Evolutionary conservation across 352 stramenopile species (phyloP).

Genomic region (Blastocystis sp.): DNA sequence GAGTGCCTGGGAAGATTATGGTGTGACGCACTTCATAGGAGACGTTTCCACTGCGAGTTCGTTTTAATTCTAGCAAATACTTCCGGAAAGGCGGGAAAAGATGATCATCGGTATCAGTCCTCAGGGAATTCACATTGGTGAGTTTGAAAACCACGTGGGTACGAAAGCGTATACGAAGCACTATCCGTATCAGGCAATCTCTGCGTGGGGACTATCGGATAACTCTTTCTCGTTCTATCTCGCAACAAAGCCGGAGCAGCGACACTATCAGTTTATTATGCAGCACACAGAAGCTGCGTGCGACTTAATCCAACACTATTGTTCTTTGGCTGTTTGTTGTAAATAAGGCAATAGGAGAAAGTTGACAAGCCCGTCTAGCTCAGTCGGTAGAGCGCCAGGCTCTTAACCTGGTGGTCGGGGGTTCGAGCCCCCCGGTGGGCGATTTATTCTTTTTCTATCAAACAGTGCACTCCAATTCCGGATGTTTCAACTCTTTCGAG

Average conservation of each 20-base stretch:
- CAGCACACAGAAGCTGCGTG: background rate
- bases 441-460: background rate
- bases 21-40: slow-evolving; percentile 11
- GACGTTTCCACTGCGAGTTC: background rate
- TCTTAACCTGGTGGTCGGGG: background rate
- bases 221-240: slow-evolving; percentile 9
- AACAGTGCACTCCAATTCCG: background rate
- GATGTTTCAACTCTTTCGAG: background rate
- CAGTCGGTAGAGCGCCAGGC: background rate
- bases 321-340: background rate
- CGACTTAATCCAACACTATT: slow-evolving; percentile 29
- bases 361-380: background rate
- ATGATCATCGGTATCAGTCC: background rate
- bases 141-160: background rate
- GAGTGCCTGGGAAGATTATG: slow-evolving; percentile 1
- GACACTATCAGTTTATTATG: background rate
- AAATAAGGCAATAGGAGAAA: background rate
- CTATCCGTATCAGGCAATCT: slow-evolving; percentile 3
- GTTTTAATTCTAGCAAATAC: background rate
- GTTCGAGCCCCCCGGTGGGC: background rate
- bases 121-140: background rate
- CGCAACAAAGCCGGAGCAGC: background rate
- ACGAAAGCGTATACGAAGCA: background rate
- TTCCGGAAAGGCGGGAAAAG: background rate
- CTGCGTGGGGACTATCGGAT: background rate